These are phyloP conservation scores for Malus hybrid DNA, from an alignment of 331 rosid species.

Conservation along the genomic window DNA sequence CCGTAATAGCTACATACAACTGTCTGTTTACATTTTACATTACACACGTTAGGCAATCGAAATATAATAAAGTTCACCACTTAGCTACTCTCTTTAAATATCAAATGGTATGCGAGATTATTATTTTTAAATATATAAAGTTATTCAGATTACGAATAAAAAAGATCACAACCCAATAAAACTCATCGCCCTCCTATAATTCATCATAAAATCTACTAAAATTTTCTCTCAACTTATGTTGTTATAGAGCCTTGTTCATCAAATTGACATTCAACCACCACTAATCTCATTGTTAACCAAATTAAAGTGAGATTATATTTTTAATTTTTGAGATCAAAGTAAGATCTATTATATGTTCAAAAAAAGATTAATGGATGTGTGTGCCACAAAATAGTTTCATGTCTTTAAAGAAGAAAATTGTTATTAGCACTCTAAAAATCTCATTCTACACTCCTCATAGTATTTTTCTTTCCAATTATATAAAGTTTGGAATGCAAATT, in stretches of 20 bases:
- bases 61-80: not conserved
- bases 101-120: not conserved
- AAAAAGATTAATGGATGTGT: too few species aligned
- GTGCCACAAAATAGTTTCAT: too few species aligned
- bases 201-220: not conserved
- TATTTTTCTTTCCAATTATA: too few species aligned
- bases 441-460: rapidly evolving
- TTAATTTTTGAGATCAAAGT: too few species aligned
- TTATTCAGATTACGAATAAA: not conserved
- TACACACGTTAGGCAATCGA: not conserved
- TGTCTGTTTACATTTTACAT: too few species aligned
- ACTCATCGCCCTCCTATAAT: not conserved
- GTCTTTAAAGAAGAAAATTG: too few species aligned
- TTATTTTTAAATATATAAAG: not conserved
- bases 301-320: too few species aligned
- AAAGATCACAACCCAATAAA: not conserved
- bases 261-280: not conserved
- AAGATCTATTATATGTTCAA: too few species aligned
- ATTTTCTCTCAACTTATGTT: not conserved
- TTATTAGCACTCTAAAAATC: too few species aligned
- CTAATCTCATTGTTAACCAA: not conserved
- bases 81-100: not conserved
- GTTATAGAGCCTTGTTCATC: not conserved
- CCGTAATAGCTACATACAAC: too few species aligned
- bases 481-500: too few species aligned